Percentiles rank a stretch among this genome's conserved stretches.
Conservation (phyloP, 345 rosid species). For the Citrus cavaleriei region DNA sequence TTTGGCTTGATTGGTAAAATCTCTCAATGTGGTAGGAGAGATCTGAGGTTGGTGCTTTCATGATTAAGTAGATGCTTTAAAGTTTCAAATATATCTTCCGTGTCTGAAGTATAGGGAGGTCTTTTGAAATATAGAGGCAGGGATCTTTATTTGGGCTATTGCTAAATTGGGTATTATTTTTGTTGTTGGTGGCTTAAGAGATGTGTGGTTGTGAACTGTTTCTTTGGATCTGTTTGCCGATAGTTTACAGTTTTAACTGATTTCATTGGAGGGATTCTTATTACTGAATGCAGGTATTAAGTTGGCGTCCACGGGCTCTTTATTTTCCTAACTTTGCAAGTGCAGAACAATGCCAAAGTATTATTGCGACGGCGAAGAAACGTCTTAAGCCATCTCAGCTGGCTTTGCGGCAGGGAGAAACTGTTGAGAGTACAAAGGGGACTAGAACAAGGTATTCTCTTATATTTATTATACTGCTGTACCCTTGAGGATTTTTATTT, state of each 20-base stretch:
- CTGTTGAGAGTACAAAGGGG: constrained; percentile 58
- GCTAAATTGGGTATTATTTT: not conserved
- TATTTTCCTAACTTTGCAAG: constrained; percentile 70
- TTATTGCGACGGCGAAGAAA: constrained; percentile 50
- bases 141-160: not conserved
- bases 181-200: not conserved
- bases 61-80: not conserved
- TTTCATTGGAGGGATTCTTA: not conserved
- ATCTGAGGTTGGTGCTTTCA: not conserved
- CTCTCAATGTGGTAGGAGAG: not conserved
- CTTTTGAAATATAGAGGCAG: not conserved
- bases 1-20: not conserved
- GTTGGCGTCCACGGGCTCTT: constrained; percentile 75
- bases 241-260: not conserved
- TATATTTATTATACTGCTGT: not conserved
- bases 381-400: constrained; percentile 55
- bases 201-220: not conserved
- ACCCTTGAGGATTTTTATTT: not conserved
- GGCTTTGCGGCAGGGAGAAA: constrained; percentile 74
- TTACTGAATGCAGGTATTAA: constrained; percentile 44
- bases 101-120: not conserved
- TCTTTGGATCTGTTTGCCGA: not conserved
- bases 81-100: not conserved
- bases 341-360: constrained; percentile 48
- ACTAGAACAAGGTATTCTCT: constrained; percentile 63